Conservation (phyloP, 2,329 filamentous ascomycete genomes). For the Phoma sp. region DNA sequence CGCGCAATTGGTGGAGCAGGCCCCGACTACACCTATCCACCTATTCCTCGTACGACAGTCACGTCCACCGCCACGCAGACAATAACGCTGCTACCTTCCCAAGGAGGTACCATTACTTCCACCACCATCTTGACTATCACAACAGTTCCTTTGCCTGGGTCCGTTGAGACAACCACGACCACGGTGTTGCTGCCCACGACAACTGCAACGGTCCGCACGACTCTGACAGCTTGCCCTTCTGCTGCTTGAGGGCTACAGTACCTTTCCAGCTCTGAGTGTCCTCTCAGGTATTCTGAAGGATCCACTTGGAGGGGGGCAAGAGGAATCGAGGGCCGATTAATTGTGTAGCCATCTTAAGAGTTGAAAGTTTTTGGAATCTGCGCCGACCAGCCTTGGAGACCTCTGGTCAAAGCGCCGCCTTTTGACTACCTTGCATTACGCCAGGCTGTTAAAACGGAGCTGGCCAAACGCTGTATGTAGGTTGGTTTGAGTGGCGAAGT, state of each 20-base stretch:
- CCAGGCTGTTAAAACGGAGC: too few relatives aligned
- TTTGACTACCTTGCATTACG: too few relatives aligned
- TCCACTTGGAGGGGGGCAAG: too few relatives aligned
- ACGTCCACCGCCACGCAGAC: constrained; percentile 9
- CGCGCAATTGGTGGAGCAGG: constrained; percentile 20
- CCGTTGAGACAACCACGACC: constrained; percentile 4
- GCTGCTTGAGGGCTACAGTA: not conserved
- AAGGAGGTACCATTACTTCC: not conserved
- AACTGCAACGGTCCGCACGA: not conserved
- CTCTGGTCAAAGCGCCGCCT: too few relatives aligned
- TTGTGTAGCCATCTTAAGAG: too few relatives aligned
- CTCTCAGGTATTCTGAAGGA: too few relatives aligned
- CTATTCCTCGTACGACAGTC: constrained; percentile 17
- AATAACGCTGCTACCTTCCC: not conserved
- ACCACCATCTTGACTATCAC: constrained; percentile 11
- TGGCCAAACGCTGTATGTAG: too few relatives aligned
- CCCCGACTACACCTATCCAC: constrained; percentile 25
- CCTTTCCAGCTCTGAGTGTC: too few relatives aligned
- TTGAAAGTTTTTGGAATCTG: too few relatives aligned
- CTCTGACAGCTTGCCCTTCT: not conserved
- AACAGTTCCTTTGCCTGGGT: not conserved
- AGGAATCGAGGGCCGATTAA: too few relatives aligned
- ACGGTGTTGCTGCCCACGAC: not conserved
- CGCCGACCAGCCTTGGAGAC: too few relatives aligned
- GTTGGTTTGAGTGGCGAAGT: too few relatives aligned